Base-by-base conservation (phyloP, 345 rosid genomes). In the Cardamine resedifolia region DNA sequence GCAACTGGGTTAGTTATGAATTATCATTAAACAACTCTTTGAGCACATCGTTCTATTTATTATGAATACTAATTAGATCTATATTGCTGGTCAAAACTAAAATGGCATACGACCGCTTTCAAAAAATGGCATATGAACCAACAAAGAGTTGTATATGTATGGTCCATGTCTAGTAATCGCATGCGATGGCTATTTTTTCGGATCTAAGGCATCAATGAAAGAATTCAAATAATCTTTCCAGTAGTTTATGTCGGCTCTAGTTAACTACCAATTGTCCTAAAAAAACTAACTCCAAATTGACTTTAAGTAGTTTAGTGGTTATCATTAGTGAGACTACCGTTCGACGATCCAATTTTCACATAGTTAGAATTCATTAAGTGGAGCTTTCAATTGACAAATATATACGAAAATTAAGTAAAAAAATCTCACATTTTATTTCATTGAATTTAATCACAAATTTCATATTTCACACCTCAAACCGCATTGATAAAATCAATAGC, bases 141-240 rank as follows among this genome's bases (percentile, higher is more conserved):
- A 27, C 52, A 59, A 23, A 53, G 23, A 28, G 55, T 27, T 27
- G 4, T 7, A 31, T 44, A n/a, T n/a, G n/a, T n/a, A n/a, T n/a
- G 64, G 64, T 44, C 57, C 71, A 55, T 63, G 39, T 12, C 65
- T 45, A 44, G 59, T 73, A 36, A 65, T 73, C 51, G 19, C 72
- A 58, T 66, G 72, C 58, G 77, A 19, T 47, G 18, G 60, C 77
- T 66, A 57, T 4, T 19, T 26, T 48, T 36, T 20, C 34, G 66
- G 77, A 74, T 74, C 77, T 47, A 44, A 36, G 23, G 20, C 18
- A 65, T 26, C 43, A 47, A 45, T 34, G n/a, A 53, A 20, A 21
- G 0, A 28, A 64, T 30, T 8, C 16, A 44, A n/a, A 43, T 16
- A 26, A 23, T 55, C 1, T n/a, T 5, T 62, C 38, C 55, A 38